A percentile compares a stretch with the other conserved stretches of the same genome.
These are phyloP conservation scores for Lipomyces mesembrius DNA, from an alignment of 805 yeast genomes.

Conservation along the genomic window DNA sequence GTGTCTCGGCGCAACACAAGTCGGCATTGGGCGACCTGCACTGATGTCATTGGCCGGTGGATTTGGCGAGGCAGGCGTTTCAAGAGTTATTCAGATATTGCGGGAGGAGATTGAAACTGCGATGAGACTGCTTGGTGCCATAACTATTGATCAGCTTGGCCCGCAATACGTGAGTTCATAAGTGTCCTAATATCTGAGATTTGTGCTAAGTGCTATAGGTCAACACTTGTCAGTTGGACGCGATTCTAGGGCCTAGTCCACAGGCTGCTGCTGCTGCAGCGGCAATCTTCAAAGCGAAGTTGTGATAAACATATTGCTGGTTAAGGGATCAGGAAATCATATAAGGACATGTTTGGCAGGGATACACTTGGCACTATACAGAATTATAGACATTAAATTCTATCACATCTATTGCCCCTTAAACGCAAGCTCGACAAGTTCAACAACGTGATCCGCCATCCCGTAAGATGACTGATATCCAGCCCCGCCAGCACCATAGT, in stretches of 20 bases:
- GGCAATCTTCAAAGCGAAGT: constrained; percentile 11
- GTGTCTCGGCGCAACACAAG: constrained; percentile 68
- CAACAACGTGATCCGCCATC: constrained; percentile 54
- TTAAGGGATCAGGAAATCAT: not conserved
- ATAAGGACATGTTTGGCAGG: not conserved
- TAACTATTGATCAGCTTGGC: constrained; percentile 52
- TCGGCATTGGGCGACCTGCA: constrained; percentile 69
- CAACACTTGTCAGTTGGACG: constrained; percentile 29
- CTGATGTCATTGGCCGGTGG: constrained; percentile 63
- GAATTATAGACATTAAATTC: not conserved
- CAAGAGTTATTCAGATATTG: constrained; percentile 60
- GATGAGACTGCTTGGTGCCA: constrained; percentile 70
- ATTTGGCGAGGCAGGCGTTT: constrained; percentile 70
- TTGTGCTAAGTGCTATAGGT: constrained; percentile 5
- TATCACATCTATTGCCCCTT: not conserved
- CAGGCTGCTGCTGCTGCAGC: not conserved
- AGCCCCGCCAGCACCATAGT: constrained; percentile 70
- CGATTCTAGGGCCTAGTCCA: constrained; percentile 25
- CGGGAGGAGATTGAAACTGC: constrained; percentile 65
- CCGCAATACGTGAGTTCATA: constrained; percentile 34
- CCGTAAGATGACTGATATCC: constrained; percentile 79
- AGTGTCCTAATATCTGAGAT: not conserved
- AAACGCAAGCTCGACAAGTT: constrained; percentile 37
- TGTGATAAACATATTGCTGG: not conserved
- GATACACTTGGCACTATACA: not conserved